Evolutionary conservation across 2,329 filamentous ascomycete species (phyloP).

Genomic region (Dothideomycetes sp.): DNA sequence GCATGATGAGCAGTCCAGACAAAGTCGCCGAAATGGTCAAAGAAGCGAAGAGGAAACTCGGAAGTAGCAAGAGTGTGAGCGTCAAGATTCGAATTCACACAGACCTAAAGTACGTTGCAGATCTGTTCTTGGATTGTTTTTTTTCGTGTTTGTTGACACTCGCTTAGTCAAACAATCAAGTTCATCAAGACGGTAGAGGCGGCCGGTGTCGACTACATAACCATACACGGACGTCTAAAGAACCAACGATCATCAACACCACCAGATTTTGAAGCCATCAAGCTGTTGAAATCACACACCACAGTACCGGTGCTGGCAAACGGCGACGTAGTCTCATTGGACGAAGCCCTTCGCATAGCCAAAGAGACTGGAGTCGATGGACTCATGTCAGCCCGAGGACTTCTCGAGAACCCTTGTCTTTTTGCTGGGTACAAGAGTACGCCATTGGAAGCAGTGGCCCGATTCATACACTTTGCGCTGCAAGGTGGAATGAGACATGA

Average conservation of each 20-base stretch:
- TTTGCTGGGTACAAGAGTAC: constrained; percentile 51
- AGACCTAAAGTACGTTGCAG: constrained; percentile 43
- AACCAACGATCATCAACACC: constrained; percentile 52
- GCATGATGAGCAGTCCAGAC: constrained; percentile 57
- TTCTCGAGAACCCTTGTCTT: constrained; percentile 58
- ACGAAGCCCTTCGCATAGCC: constrained; percentile 27
- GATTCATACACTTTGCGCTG: constrained; percentile 52
- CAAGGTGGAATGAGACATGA: constrained; percentile 35
- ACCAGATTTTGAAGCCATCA: constrained; percentile 54
- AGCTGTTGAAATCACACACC: constrained; percentile 42
- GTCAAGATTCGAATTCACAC: constrained; percentile 63
- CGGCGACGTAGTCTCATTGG: constrained; percentile 57
- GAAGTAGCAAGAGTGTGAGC: constrained; percentile 49
- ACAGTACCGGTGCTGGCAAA: constrained; percentile 57
- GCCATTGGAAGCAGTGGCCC: constrained; percentile 54
- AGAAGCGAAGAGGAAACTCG: constrained; percentile 46
- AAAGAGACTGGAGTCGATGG: constrained; percentile 32
- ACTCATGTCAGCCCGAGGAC: constrained; percentile 61
- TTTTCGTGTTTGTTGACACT: not conserved
- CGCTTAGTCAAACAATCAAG: constrained; percentile 38
- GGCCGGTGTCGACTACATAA: constrained; percentile 57
- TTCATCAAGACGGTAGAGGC: constrained; percentile 56
- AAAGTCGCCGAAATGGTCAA: constrained; percentile 58
- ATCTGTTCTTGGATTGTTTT: not conserved
- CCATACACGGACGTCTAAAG: constrained; percentile 58